Evolutionary conservation across 768 basidiomycete species (phyloP), one percentile per base, ranked within the genome.

Genomic region (Trametes villosa): DNA sequence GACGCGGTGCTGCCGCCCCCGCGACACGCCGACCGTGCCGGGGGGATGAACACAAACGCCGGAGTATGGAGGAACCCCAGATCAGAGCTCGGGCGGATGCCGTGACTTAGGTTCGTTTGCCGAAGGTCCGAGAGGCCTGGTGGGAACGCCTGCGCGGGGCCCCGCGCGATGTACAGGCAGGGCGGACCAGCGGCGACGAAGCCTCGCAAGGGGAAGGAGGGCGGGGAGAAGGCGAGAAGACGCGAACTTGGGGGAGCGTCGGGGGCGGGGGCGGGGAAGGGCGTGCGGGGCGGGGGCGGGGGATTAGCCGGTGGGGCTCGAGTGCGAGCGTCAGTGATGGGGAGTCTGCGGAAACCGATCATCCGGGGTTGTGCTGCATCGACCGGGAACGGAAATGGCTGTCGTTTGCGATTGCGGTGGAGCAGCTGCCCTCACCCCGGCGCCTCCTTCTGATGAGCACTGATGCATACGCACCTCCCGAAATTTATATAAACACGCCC

Each of bases 21-120:
- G 48, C 57, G 57, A 59, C 30, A 20, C 18, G 41, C 49, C 50
- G 49, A 24, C 22, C 12, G 36, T 26, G 22, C 22, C 22, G 22
- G 24, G 41, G 30, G 30, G 33, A 52, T 46, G 58, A 46, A 38
- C 48, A 41, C 47, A 60, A 47, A 46, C 53, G 59, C 59, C 47
- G 59, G 59, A 50, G 31, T 40, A 54, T 60, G 42, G 45, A 56
- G 27, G 53, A 9, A 60, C 59, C 59, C 59, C 59, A 60, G 47
- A 60, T 60, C 59, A 60, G 47, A 60, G 53, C 34, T 34, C 40
- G 18, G 34, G 30, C 31, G 50, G 48, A 60, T 55, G 58, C 45
- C 50, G 50, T 40, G 26, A 52, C 33, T 9, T 29, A 29, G 26
- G 33, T 31, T 34, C 20, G 33, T 20, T 26, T 53, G 34, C 51